These are phyloP conservation scores for Oidium heveae DNA, from an alignment of 2,329 filamentous ascomycete genomes.

Conservation along the genomic window DNA sequence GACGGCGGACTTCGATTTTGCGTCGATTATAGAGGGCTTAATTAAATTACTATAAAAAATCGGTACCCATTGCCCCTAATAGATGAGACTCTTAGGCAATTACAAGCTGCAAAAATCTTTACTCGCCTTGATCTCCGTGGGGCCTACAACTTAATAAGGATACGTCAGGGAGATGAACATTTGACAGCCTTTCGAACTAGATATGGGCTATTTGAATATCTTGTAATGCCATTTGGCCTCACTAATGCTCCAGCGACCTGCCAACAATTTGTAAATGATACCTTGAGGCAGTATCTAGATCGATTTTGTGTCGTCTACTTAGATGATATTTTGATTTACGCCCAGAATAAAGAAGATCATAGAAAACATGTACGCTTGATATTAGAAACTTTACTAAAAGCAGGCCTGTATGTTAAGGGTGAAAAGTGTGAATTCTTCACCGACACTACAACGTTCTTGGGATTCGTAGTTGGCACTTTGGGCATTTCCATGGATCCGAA, in stretches of 20 bases:
- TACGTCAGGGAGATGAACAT: not conserved
- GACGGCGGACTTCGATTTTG: too few relatives aligned
- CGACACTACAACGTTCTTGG: not conserved
- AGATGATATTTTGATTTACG: not conserved
- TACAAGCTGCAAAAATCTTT: too few relatives aligned
- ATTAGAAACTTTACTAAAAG: not conserved
- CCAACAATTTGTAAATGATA: conserved; percentile 5
- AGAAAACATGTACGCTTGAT: not conserved
- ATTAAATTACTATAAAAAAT: not conserved
- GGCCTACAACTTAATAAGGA: not conserved
- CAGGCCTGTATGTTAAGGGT: not conserved
- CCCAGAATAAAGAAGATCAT: not conserved
- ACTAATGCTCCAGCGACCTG: conserved; percentile 6
- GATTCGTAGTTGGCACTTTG: not conserved
- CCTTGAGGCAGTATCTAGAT: conserved; percentile 2
- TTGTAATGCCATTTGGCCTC: conserved; percentile 11
- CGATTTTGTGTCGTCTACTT: not conserved
- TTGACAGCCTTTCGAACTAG: not conserved
- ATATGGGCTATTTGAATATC: conserved; percentile 10
- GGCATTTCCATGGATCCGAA: not conserved
- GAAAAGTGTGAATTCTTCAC: not conserved
- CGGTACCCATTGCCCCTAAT: too few relatives aligned
- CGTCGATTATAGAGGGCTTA: not conserved
- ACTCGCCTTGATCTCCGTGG: not conserved
- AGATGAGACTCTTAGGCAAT: too few relatives aligned